Evolutionary conservation across 148 eudicot species (phyloP).

Genomic region (Fallopia convolvulus): DNA sequence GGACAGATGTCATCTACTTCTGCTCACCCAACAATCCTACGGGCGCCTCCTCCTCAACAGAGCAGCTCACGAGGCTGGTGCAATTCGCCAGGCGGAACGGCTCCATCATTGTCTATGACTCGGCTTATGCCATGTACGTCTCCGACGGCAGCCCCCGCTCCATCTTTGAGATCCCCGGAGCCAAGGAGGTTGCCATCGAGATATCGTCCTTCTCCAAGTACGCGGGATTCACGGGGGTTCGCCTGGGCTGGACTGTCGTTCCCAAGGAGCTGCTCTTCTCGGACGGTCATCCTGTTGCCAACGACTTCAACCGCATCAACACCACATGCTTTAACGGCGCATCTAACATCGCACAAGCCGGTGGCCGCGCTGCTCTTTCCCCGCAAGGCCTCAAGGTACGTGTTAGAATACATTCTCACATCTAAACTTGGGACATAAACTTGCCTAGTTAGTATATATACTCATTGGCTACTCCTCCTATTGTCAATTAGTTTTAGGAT

Average conservation of each 20-base stretch:
- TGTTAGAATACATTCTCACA: too few species aligned
- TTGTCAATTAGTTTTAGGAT: too few species aligned
- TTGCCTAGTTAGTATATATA: too few species aligned
- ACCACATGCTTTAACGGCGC: conserved; percentile 89
- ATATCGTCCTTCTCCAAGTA: conserved; percentile 86
- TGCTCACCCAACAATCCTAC: conserved; percentile 97
- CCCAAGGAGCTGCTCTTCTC: conserved; percentile 70
- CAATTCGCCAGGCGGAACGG: conserved; percentile 80
- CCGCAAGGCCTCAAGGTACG: conserved; percentile 73
- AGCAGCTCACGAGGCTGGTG: conserved; percentile 63
- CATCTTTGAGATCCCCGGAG: conserved; percentile 87
- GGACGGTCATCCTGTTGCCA: conserved; percentile 80
- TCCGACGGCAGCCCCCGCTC: conserved; percentile 75
- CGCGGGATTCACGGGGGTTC: conserved; percentile 94
- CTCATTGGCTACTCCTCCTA: too few species aligned
- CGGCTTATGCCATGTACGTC: conserved; percentile 86
- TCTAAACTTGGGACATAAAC: too few species aligned
- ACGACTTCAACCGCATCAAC: conserved; percentile 80
- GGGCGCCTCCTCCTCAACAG: conserved; percentile 77
- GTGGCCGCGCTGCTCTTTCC: conserved; percentile 75
- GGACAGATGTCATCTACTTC: conserved; percentile 76
- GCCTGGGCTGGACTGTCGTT: conserved; percentile 87
- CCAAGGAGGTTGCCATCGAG: conserved; percentile 83
- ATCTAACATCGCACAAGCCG: conserved; percentile 93
- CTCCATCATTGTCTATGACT: conserved; percentile 82